Evolutionary conservation across 495 filamentous ascomycete species (phyloP).

Genomic region (Penicilliopsis zonata): DNA sequence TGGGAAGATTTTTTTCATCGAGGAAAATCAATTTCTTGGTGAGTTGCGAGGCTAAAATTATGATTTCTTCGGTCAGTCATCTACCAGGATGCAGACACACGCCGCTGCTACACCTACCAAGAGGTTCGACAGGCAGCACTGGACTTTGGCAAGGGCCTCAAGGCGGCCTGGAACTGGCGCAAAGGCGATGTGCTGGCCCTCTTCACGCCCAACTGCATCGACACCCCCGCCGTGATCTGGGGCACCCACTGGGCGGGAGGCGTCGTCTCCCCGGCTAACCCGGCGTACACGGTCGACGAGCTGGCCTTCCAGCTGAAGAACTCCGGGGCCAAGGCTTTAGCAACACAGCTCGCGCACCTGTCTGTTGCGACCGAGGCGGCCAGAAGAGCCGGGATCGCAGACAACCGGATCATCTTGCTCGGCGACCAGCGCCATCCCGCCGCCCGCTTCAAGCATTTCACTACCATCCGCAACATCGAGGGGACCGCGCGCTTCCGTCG

Average conservation of each 20-base stretch:
- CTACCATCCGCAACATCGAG: conserved; percentile 49
- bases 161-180: conserved; percentile 57
- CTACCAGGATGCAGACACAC: conserved; percentile 63
- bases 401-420: conserved; percentile 57
- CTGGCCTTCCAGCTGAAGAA: conserved; percentile 81
- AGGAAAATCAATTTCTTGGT: neutral
- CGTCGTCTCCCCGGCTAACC: conserved; percentile 71
- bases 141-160: conserved; percentile 71
- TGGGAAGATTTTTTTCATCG: neutral
- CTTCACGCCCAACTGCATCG: conserved; percentile 64
- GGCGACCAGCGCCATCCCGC: conserved; percentile 58
- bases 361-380: conserved; percentile 54
- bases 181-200: conserved; percentile 69
- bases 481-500: conserved; percentile 33
- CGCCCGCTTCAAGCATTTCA: conserved; percentile 61
- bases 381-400: conserved; percentile 49
- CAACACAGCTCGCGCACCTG: conserved; percentile 57
- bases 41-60: conserved; percentile 6
- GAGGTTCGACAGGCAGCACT: conserved; percentile 50
- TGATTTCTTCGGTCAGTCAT: conserved; percentile 54
- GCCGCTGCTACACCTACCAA: conserved; percentile 63
- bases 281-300: conserved; percentile 75
- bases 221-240: conserved; percentile 60
- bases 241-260: conserved; percentile 80
- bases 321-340: conserved; percentile 61